Evolutionary conservation across 805 yeast genomes (phyloP).

Genomic region (Saturnispora galanensis): DNA sequence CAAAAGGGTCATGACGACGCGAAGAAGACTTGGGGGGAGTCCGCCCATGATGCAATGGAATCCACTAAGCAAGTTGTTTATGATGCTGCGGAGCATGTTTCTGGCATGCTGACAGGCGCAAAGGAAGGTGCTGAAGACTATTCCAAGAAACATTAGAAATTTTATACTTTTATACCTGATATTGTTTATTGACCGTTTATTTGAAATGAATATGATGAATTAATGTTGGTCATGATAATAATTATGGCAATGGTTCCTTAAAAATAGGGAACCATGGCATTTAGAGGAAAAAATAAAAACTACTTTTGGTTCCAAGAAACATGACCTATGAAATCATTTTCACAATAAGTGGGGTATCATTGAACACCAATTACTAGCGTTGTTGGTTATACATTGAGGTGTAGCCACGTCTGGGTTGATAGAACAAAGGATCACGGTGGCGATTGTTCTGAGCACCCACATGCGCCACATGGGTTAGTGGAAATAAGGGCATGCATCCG

Average conservation of each 20-base stretch:
- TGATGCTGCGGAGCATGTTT: constrained; percentile 42
- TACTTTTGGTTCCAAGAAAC: too few species aligned
- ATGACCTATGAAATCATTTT: too few species aligned
- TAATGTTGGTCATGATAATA: neutral
- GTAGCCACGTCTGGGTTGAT: too few species aligned
- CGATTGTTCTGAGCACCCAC: too few species aligned
- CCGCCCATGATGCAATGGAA: constrained; percentile 36
- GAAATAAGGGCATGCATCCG: too few species aligned
- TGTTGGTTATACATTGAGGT: too few species aligned
- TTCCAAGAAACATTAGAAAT: constrained; percentile 13
- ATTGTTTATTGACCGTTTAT: neutral
- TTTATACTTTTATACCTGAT: neutral
- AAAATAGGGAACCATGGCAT: neutral
- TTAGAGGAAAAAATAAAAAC: neutral
- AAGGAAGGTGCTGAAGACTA: constrained; percentile 22
- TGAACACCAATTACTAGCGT: too few species aligned
- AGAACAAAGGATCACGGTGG: too few species aligned
- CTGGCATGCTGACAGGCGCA: constrained; percentile 61
- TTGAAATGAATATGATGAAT: neutral
- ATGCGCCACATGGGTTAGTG: too few species aligned
- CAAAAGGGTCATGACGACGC: constrained; percentile 39
- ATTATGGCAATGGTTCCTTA: too few species aligned
- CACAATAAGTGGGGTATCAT: too few species aligned
- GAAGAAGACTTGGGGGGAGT: constrained; percentile 31
- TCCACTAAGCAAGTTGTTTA: constrained; percentile 39